Conservation (phyloP, 2,329 filamentous ascomycete species). For the Fusarium nelsonii region DNA sequence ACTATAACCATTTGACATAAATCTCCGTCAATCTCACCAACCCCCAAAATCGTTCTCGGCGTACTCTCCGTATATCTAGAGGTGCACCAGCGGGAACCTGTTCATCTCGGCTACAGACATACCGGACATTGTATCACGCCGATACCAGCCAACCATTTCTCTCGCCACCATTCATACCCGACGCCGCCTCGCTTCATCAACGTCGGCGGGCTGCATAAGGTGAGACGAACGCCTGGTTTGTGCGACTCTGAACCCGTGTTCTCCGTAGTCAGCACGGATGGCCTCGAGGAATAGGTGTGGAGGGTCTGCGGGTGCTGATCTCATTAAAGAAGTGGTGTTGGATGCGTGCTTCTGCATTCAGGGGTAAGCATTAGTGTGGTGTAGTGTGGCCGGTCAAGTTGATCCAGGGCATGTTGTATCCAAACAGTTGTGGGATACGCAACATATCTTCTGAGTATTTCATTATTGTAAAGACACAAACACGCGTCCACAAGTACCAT, state of each 20-base stretch:
- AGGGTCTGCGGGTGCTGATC: neutral
- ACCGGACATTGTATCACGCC: slow-evolving; percentile 16
- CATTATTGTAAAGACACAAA: neutral
- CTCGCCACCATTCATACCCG: slow-evolving; percentile 11
- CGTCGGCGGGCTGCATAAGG: slow-evolving; percentile 33
- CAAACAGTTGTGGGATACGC: neutral
- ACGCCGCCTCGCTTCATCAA: slow-evolving; percentile 43
- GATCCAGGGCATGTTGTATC: neutral
- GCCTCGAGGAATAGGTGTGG: neutral
- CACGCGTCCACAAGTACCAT: neutral
- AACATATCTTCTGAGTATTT: neutral
- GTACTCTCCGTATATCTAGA: neutral
- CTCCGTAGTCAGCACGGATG: neutral
- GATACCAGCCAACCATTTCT: slow-evolving; percentile 19
- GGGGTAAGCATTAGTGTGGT: neutral
- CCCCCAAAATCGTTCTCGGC: neutral
- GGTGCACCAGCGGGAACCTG: neutral
- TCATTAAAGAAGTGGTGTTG: neutral
- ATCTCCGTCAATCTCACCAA: neutral
- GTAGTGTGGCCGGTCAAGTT: neutral
- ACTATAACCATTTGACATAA: neutral
- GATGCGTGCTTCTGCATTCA: neutral
- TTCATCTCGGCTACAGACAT: slow-evolving; percentile 36
- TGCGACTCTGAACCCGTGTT: slow-evolving; percentile 20
- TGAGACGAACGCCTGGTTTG: slow-evolving; percentile 35